Base-by-base conservation (phyloP, 2,329 filamentous ascomycete species). In the Cylindrodendrum hubeiense region DNA sequence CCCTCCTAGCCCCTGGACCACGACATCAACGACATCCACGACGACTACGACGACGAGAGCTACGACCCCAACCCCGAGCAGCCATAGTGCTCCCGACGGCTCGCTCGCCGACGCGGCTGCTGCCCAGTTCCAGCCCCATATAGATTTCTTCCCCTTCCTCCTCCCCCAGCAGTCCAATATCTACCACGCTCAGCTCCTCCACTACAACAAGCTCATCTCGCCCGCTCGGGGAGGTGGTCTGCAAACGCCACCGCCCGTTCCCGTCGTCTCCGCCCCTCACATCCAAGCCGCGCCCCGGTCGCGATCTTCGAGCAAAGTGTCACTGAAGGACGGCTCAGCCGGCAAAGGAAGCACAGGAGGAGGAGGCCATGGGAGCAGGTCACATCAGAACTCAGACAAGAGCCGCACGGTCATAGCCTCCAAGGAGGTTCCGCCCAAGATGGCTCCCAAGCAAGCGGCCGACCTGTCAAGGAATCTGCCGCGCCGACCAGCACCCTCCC, bases 301-400 rank as follows among this genome's bases (percentile, higher is more conserved):
- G 75, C 83, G 86, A 75, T 88, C 88, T 60, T 85, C 85, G 60
- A 88, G 87, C 80, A 89, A 88, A 77, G 85, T 86, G 79, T 88
- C 85, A 69, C 84, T 83, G 79, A 87, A 85, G 76, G 86, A 87
- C 77, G 79, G 78, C 67, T 74, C 78, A 62, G 76, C 80, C 74
- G 75, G 77, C 67, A 87, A 85, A 78, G 80, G 81, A 73, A 81
- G 77, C 76, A 77, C 82, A 73, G 79, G 84, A 78, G 86, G 83
- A 82, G 86, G 83, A 83, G 85, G 86, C 85, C 84, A 89, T 91
- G 89, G 89, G 89, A 90, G 85, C 86, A 89, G 85, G 81, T 81
- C 83, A 76, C 79, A 84, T 75, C 85, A 85, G 72, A 83, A 79
- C 78, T 82, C 82, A 74, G 87, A 86, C 77, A 89, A 88, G 85